Conservation (phyloP, 306 rosid genomes). For the Ochetophila trinervis region DNA sequence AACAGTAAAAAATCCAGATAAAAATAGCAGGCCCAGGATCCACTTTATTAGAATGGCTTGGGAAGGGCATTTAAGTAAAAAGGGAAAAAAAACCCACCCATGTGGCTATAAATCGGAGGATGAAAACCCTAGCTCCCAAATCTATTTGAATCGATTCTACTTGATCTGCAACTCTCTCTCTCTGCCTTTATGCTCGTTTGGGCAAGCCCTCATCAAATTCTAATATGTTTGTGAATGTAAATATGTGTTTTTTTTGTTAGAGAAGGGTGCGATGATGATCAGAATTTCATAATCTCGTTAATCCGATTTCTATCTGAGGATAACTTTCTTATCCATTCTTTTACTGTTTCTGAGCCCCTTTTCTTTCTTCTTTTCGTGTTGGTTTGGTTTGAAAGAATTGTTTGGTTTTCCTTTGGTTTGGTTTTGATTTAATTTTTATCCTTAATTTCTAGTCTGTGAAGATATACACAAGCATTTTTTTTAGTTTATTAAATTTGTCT, state of each 20-base stretch:
- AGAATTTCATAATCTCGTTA: constrained; percentile 41
- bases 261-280: constrained; percentile 40
- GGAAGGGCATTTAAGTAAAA: neutral
- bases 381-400: neutral
- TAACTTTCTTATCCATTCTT: constrained; percentile 37
- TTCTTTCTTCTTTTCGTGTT: neutral
- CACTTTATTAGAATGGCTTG: too few species aligned
- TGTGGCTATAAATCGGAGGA: neutral
- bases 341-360: constrained; percentile 38
- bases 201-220: neutral
- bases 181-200: too few species aligned
- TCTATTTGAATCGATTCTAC: too few species aligned
- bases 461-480: too few species aligned
- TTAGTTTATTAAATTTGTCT: too few species aligned
- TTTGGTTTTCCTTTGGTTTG: too few species aligned
- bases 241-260: neutral
- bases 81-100: neutral
- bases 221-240: neutral
- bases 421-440: neutral
- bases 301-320: constrained; percentile 41
- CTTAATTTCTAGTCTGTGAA: too few species aligned
- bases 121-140: neutral
- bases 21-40: too few species aligned
- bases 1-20: too few species aligned
- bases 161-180: too few species aligned